Conservation (phyloP, 208 protist genomes). For the Leishmania turanica region DNA sequence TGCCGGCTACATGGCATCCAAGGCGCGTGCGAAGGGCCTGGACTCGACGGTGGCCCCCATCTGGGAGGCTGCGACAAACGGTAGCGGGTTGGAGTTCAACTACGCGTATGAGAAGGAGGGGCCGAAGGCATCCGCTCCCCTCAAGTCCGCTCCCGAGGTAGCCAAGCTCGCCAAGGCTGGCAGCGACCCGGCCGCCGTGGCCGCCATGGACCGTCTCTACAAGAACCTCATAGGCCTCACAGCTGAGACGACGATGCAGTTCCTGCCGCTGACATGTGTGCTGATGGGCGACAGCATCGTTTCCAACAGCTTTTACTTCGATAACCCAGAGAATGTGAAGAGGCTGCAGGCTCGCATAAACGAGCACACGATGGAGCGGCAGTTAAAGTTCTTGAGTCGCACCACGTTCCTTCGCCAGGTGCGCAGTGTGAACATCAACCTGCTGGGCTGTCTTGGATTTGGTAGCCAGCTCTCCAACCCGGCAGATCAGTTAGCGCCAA, state of each 20-base stretch:
- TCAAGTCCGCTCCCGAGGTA: slow-evolving; percentile 45
- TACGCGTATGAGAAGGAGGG: slow-evolving; percentile 40
- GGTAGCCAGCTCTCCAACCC: slow-evolving; percentile 26
- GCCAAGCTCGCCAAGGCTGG: slow-evolving; percentile 48
- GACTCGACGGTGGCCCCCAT: slow-evolving; percentile 28
- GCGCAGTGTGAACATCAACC: slow-evolving; percentile 68
- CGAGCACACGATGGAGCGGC: slow-evolving; percentile 69
- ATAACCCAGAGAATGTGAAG: slow-evolving; percentile 37
- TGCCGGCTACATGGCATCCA: slow-evolving; percentile 23
- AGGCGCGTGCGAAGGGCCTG: slow-evolving; percentile 6
- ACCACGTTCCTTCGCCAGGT: slow-evolving; percentile 70
- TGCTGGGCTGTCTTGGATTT: slow-evolving; percentile 69
- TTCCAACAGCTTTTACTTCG: slow-evolving; percentile 66
- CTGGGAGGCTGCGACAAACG: slow-evolving; percentile 53
- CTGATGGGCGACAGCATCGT: slow-evolving; percentile 72
- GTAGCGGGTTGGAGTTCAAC: slow-evolving; percentile 51
- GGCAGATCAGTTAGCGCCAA: not conserved
- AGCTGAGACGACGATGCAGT: slow-evolving; percentile 58
- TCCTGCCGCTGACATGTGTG: slow-evolving; percentile 64
- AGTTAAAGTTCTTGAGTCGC: slow-evolving; percentile 50
- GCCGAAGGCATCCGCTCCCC: not conserved
- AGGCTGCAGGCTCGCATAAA: slow-evolving; percentile 35
- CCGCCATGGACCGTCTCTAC: slow-evolving; percentile 52
- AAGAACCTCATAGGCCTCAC: slow-evolving; percentile 50
- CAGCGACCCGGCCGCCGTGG: slow-evolving; percentile 40